Percentiles rank a stretch among this genome's conserved stretches.
phyloP scores from a whole-genome alignment of 371 early-diverging fungal genomes.

The Blastocladiella emersonii region DNA sequence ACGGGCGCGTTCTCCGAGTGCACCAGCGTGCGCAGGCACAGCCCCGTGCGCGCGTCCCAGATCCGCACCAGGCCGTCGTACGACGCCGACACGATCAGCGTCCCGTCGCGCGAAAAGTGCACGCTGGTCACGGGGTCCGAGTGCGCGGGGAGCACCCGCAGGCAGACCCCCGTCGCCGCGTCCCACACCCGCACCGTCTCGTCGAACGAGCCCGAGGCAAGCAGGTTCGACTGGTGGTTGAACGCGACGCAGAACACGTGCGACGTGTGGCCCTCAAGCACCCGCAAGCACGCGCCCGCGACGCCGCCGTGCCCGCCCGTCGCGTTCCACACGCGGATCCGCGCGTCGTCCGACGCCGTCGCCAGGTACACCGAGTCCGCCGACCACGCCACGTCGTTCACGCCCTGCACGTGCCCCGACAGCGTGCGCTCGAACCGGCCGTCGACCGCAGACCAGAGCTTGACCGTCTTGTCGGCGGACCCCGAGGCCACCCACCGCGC shows the following conservation, averaged over 20 bases:
- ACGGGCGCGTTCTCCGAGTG: conserved; percentile 90
- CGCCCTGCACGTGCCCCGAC: conserved; percentile 82
- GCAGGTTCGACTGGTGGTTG: conserved; percentile 79
- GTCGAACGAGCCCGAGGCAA: conserved; percentile 96
- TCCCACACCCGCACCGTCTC: conserved; percentile 96
- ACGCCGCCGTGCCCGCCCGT: not conserved
- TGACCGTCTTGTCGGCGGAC: conserved; percentile 39
- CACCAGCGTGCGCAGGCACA: conserved; percentile 87
- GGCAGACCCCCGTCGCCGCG: conserved; percentile 78
- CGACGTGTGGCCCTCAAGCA: conserved; percentile 80
- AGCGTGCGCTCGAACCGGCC: conserved; percentile 74
- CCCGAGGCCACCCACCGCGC: conserved; percentile 87
- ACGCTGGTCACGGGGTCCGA: conserved; percentile 92
- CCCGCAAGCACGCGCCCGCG: conserved; percentile 57
- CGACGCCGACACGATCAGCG: conserved; percentile 86
- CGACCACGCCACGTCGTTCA: conserved; percentile 95
- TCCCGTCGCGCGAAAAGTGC: conserved; percentile 92
- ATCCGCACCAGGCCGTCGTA: conserved; percentile 94
- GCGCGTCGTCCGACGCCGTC: conserved; percentile 89
- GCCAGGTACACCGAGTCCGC: conserved; percentile 73
- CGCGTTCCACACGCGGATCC: conserved; percentile 78
- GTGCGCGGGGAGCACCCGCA: conserved; percentile 83
- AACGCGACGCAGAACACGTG: conserved; percentile 95
- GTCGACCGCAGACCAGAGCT: conserved; percentile 80
- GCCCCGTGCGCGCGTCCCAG: conserved; percentile 92